Percentiles rank a stretch among this genome's conserved stretches.
phyloP scores from a whole-genome alignment of 306 rosid genomes.

The Fragaria iinumae region DNA sequence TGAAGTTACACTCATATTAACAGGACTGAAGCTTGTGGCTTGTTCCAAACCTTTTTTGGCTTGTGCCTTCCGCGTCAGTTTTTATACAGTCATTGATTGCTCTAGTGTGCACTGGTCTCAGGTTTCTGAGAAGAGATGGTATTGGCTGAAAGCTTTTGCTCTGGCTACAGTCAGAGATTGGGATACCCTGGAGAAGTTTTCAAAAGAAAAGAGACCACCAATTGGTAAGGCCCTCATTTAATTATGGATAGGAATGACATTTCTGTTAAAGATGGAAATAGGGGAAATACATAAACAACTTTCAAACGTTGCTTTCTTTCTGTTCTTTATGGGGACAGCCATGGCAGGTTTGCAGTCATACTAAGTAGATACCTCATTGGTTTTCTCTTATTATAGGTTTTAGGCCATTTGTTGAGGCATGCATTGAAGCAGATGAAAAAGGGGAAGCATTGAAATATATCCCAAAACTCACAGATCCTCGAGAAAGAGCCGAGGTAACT shows the following conservation, averaged over 20 bases:
- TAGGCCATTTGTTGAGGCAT: constrained; percentile 95
- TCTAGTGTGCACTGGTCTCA: constrained; percentile 28
- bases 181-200: constrained; percentile 83
- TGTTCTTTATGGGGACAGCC: background rate
- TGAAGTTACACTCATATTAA: constrained; percentile 19
- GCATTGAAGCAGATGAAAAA: constrained; percentile 92
- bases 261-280: background rate
- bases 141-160: constrained; percentile 97
- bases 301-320: background rate
- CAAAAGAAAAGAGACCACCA: constrained; percentile 91
- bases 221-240: constrained; percentile 49
- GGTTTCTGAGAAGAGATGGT: constrained; percentile 99
- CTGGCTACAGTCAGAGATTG: constrained; percentile 94
- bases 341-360: background rate
- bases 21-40: background rate
- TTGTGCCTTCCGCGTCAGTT: constrained; percentile 3
- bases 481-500: constrained; percentile 92
- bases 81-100: constrained; percentile 18
- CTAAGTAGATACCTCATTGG: background rate
- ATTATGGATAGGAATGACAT: background rate
- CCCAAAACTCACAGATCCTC: constrained; percentile 88
- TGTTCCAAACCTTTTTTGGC: background rate
- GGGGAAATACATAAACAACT: background rate
- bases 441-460: constrained; percentile 91
- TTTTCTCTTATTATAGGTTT: constrained; percentile 54